Base-by-base conservation (phyloP, 1,284 basidiomycete species). In the Sanghuangporus weigelae region DNA sequence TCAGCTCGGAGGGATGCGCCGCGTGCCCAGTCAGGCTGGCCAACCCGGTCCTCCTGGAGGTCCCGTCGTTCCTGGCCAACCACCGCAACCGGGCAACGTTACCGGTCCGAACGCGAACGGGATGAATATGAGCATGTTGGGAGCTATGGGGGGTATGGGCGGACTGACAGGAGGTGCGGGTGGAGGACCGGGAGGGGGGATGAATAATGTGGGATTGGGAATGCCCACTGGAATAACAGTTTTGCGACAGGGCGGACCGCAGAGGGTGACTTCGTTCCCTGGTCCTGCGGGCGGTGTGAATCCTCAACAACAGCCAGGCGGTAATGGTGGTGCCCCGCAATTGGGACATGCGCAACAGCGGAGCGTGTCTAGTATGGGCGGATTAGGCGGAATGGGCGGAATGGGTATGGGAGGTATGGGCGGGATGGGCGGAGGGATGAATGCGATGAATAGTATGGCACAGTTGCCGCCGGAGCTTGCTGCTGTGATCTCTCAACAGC, bases 1-100 rank as follows among this genome's bases (percentile, higher is more conserved):
- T 16, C 49, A 61, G 40, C 60, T 54, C 19, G 50, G 50, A 14
- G 60, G 38, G 14, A 61, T 63, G 49, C 56, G 62, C 11, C 57
- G 62, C 19, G 62, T 59, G 19, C 62, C 62, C n/a, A 59, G 57
- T 26, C 57, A 58, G 31, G 44, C 57, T 5, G 57, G 57, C 6
- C 46, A 55, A 21, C 42, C 53, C 14, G 19, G 19, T 26, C 44
- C 44, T 46, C 16, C 16, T n/a, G 44, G 16, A 14, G 44, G 44
- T 7, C 44, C 40, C 16, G 40, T 31, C 26, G 26, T 11, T 42
- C 40, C 44, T 46, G 44, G 44, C 21, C 44, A 46, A 46, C 16
- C 10, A 46, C 44, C 10, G 8, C 55, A 58, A 23, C 40, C 62
- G 49, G 57, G 54, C 36, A 38, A 31, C 14, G 21, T 38, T 3